Percentiles rank a stretch among this genome's conserved stretches.
Evolutionary conservation across 176 grass and related monocot species (phyloP).

Genomic region (Juncus inflexus): DNA sequence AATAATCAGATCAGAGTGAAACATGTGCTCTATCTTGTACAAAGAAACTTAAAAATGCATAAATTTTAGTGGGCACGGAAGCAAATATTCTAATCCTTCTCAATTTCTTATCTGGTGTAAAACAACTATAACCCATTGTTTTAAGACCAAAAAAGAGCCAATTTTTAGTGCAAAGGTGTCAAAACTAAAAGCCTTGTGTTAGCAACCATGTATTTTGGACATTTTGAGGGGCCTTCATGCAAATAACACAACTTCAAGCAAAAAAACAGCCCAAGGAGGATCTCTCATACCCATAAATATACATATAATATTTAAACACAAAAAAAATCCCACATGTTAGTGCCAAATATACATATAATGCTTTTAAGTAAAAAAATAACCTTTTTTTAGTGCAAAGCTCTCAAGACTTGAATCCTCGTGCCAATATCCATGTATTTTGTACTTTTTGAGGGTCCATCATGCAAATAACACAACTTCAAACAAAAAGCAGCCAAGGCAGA

Average conservation of each 20-base stretch:
- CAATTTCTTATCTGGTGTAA: too few relatives aligned
- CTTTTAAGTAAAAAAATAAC: not conserved
- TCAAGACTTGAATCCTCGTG: slow-evolving; percentile 34
- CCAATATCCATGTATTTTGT: slow-evolving; percentile 46
- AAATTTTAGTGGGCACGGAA: too few relatives aligned
- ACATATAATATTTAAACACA: too few relatives aligned
- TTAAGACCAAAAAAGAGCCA: too few relatives aligned
- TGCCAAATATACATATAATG: not conserved
- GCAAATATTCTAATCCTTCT: too few relatives aligned
- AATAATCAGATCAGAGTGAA: too few relatives aligned
- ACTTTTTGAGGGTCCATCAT: slow-evolving; percentile 49
- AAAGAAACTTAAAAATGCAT: too few relatives aligned
- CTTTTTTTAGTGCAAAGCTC: slow-evolving; percentile 13
- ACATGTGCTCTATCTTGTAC: too few relatives aligned
- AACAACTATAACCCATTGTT: too few relatives aligned
- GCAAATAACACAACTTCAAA: slow-evolving; percentile 46
- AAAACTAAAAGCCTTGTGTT: slow-evolving; percentile 36
- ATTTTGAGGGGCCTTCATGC: slow-evolving; percentile 47
- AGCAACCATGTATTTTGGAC: slow-evolving; percentile 46
- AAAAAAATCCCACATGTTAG: too few relatives aligned
- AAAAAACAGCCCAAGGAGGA: slow-evolving; percentile 79
- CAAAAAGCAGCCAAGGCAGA: slow-evolving; percentile 80
- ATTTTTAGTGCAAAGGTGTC: too few relatives aligned
- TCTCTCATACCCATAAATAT: slow-evolving; percentile 21
- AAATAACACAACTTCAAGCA: slow-evolving; percentile 55